Base-by-base conservation (phyloP, 306 rosid species). In the Geum urbanum region DNA sequence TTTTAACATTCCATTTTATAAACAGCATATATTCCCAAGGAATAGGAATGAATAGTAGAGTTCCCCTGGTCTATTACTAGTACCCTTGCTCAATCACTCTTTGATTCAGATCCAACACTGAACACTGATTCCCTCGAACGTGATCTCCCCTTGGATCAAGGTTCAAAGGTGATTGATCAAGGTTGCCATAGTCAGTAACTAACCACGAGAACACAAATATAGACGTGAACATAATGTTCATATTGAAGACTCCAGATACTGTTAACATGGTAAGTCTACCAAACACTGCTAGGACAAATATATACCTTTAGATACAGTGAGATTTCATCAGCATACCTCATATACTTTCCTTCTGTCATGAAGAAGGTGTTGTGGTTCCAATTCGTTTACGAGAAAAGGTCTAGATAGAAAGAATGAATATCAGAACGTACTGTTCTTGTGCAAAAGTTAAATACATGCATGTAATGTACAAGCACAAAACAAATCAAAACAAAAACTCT, bases 291-390 rank as follows among this genome's bases (percentile, higher is more conserved):
- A 41, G 18, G 27, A n/a, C n/a, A n/a, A n/a, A n/a, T n/a, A n/a
- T n/a, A n/a, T n/a, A n/a, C 50, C 39, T 59, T 20, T 67, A 61
- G 57, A 63, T 19, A 63, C 63, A 74, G 57, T 4, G 37, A 63
- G 51, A 66, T 13, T 4, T 61, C 46, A 70, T 54, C 24, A 35
- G 20, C 80, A 59, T 87, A 94, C 99, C 95, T 94, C 87, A 59
- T 94, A 94, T 47, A 94, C 99, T 84, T 91, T 83, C 79, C 96
- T 84, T 43, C 99, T 82, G 75, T 94, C 99, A 73, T 94, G 99
- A 79, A 94, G 99, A 79, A 94, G 99, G 83, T 94, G 83, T 56
- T 94, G 99, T 9, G 89, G 97, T 79, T 89, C 99, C 83, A 94
- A 72, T 70, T 94, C 96, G 69, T 94, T 94, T 59, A 94, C 87